Percentiles rank a stretch among this genome's conserved stretches.
These are phyloP conservation scores for Hemerocallis citrina DNA, from an alignment of 106 monocot species.

Conservation along the genomic window DNA sequence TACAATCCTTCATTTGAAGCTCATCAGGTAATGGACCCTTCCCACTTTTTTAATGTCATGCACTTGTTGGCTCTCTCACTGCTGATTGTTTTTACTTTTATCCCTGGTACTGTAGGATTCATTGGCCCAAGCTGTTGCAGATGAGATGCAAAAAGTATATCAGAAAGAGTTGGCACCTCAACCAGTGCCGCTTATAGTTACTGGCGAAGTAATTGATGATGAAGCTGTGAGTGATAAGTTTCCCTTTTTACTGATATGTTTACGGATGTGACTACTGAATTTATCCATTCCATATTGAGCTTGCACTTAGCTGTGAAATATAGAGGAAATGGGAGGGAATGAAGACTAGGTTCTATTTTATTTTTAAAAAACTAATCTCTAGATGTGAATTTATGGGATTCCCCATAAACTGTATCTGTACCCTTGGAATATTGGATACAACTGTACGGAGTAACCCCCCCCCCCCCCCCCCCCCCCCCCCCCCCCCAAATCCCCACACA, in stretches of 20 bases:
- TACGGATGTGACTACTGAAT: no score
- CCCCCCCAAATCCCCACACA: no score
- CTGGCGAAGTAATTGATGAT: conserved; percentile 55
- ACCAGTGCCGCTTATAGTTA: conserved; percentile 58
- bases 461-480: no score
- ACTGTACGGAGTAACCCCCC: no score
- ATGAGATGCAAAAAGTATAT: conserved; percentile 84
- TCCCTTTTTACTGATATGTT: not conserved
- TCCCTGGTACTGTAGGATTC: conserved; percentile 53
- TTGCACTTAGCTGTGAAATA: no score
- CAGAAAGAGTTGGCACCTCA: conserved; percentile 63
- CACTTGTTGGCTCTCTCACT: not conserved
- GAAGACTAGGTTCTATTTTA: no score
- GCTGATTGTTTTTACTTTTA: conserved; percentile 1
- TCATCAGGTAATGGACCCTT: conserved; percentile 81
- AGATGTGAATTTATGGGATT: no score
- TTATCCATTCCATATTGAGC: no score
- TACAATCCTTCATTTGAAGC: conserved; percentile 96
- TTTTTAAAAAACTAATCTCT: no score
- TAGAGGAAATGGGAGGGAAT: no score
- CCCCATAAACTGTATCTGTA: no score
- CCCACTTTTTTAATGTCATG: not conserved
- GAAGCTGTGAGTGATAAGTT: conserved; percentile 61
- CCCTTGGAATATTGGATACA: no score
- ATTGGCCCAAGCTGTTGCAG: conserved; percentile 89